A percentile compares a stretch with the other conserved stretches of the same genome.
Conservation (phyloP, 306 rosid species). For the Alnus glutinosa region DNA sequence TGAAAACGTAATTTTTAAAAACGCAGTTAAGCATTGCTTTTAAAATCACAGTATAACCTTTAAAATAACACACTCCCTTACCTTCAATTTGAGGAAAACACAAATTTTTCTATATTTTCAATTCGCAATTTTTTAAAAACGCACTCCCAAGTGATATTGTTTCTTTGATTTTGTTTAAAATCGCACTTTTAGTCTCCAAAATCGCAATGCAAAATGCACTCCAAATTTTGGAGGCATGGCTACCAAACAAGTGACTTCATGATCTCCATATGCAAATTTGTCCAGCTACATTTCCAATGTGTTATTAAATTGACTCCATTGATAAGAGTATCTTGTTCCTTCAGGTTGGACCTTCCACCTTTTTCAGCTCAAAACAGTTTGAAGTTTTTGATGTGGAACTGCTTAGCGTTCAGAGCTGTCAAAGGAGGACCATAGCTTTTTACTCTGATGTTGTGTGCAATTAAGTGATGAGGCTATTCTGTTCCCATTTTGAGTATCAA, state of each 20-base stretch:
- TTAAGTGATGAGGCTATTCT: constrained; percentile 19
- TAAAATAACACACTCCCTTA: no score
- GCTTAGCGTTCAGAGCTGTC: constrained; percentile 70
- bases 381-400: constrained; percentile 96
- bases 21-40: no score
- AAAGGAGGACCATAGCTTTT: constrained; percentile 82
- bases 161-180: no score
- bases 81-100: no score
- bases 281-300: neutral
- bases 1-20: no score
- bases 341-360: constrained; percentile 98
- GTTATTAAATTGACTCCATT: neutral
- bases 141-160: no score
- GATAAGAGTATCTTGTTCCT: constrained; percentile 29
- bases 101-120: no score
- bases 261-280: neutral
- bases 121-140: no score
- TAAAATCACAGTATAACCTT: no score
- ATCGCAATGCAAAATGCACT: no score
- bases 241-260: neutral
- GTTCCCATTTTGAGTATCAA: neutral
- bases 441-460: constrained; percentile 88
- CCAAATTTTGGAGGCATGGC: neutral
- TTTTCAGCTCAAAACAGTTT: constrained; percentile 91
- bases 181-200: no score